Conservation (phyloP, 768 basidiomycete species). For the Pleurotus citrinopileatus region DNA sequence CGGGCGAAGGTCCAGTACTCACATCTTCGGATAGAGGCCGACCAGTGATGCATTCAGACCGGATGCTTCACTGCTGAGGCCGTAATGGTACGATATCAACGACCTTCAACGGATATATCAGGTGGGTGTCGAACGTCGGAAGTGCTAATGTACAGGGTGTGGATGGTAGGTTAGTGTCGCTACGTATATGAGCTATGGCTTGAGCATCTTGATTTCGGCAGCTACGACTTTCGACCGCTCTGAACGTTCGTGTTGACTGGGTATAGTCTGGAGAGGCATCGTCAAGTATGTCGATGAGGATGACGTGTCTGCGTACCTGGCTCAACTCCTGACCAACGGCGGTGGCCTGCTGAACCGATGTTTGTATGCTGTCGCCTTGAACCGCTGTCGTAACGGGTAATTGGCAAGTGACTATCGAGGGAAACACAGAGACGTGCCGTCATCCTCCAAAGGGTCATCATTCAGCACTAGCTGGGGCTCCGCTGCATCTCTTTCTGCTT, state of each 20-base stretch:
- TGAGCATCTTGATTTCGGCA: constrained; percentile 49
- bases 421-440: constrained; percentile 5
- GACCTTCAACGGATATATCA: no score
- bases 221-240: constrained; percentile 41
- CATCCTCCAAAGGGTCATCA: constrained; percentile 20
- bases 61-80: no score
- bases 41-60: no score
- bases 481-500: constrained; percentile 24
- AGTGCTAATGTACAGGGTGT: no score
- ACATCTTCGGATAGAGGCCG: no score
- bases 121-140: no score
- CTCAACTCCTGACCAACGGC: constrained; percentile 45
- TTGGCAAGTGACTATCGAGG: not conserved
- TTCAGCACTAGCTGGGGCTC: constrained; percentile 14
- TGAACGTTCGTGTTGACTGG: constrained; percentile 50
- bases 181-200: constrained; percentile 21
- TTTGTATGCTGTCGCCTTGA: constrained; percentile 4
- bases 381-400: not conserved
- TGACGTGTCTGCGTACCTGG: constrained; percentile 37
- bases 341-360: constrained; percentile 27
- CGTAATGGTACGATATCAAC: no score
- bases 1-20: no score
- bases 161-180: no score
- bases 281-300: not conserved
- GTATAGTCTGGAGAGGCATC: constrained; percentile 34